Evolutionary conservation across 305 asterid species (phyloP).

Genomic region (Solanum hybrid): DNA sequence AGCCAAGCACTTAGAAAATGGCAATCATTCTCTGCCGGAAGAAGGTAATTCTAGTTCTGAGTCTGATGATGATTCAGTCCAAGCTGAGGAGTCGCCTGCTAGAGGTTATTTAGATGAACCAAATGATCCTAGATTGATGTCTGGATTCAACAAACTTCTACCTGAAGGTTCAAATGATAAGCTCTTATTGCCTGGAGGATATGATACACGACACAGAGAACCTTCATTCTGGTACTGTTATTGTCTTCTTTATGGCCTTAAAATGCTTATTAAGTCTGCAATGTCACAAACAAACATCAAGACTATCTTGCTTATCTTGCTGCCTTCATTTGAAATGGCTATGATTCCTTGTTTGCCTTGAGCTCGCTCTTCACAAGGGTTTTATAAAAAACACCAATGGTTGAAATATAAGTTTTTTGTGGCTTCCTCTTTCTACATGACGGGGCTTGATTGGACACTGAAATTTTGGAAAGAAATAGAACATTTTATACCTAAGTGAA

Average conservation of each 20-base stretch:
- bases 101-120: conserved; percentile 19
- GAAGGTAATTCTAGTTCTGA: conserved; percentile 36
- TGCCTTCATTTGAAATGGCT: background rate
- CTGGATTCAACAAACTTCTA: conserved; percentile 13
- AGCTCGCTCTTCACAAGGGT: background rate
- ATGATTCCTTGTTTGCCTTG: background rate
- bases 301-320: background rate
- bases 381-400: background rate
- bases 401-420: background rate
- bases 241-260: background rate
- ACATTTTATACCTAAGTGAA: background rate
- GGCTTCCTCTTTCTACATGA: background rate
- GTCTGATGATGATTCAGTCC: conserved; percentile 33
- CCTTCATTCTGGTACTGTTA: conserved; percentile 66
- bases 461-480: background rate
- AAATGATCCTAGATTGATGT: conserved; percentile 22
- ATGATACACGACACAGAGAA: conserved; percentile 72
- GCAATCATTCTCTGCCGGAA: conserved; percentile 30
- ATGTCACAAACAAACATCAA: background rate
- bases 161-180: conserved; percentile 16
- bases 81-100: conserved; percentile 36
- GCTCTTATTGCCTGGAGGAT: conserved; percentile 44
- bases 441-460: background rate
- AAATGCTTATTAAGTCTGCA: background rate
- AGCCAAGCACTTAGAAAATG: conserved; percentile 22